A percentile compares a stretch with the other conserved stretches of the same genome.
These are phyloP conservation scores for Astragalus glycyphyllos DNA, from an alignment of 306 rosid species.

Conservation along the genomic window DNA sequence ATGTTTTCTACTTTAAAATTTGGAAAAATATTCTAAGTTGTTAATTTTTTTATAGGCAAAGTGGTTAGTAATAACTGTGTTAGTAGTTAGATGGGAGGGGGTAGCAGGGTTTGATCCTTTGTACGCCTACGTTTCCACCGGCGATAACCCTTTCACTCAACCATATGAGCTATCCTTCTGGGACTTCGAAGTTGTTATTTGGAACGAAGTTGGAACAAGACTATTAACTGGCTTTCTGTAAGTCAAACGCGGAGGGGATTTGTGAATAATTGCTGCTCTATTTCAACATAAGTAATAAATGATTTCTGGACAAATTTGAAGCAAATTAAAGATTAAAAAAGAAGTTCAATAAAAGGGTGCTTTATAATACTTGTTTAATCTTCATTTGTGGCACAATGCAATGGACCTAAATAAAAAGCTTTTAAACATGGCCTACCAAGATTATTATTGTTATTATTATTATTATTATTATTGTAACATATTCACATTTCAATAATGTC, in stretches of 20 bases:
- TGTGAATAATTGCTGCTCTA: constrained; percentile 31
- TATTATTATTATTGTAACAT: constrained; percentile 33
- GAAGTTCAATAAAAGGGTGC: constrained; percentile 10
- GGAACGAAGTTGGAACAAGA: too few species aligned
- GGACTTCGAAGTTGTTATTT: too few species aligned
- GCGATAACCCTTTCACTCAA: too few species aligned
- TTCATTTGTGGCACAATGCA: constrained; percentile 48
- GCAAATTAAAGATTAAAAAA: constrained; percentile 14
- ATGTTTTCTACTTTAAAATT: not conserved
- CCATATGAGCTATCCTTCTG: too few species aligned
- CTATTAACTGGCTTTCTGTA: not conserved
- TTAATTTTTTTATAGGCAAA: too few species aligned
- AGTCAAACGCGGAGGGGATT: constrained; percentile 26
- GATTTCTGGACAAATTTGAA: constrained; percentile 21
- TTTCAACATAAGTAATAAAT: constrained; percentile 43
- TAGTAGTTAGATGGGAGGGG: too few species aligned
- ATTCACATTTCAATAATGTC: constrained; percentile 49
- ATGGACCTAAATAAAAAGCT: constrained; percentile 56
- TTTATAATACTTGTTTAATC: constrained; percentile 33
- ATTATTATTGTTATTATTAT: too few species aligned
- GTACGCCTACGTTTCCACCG: too few species aligned
- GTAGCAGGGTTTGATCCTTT: too few species aligned
- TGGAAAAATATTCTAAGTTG: not conserved
- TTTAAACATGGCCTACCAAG: constrained; percentile 53
- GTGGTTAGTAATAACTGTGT: too few species aligned